Conservation (phyloP, 169 alveolate species). For the Cryptosporidium sp. region DNA sequence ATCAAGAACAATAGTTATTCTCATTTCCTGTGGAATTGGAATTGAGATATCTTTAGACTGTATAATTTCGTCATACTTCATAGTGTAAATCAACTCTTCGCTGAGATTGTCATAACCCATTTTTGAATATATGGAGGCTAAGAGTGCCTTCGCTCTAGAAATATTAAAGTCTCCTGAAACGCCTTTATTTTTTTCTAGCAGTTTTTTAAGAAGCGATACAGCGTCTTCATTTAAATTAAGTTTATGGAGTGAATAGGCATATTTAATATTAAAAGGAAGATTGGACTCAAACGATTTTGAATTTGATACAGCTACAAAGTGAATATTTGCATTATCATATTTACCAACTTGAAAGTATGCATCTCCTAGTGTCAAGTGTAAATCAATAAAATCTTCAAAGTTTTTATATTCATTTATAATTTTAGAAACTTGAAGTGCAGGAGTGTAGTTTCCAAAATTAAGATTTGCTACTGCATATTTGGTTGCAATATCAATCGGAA, state of each 20-base stretch:
- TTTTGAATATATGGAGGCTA: constrained; percentile 68
- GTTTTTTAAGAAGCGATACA: constrained; percentile 2
- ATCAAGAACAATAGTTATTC: constrained; percentile 42
- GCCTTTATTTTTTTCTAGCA: neutral
- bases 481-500: constrained; percentile 63
- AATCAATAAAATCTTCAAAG: constrained; percentile 33
- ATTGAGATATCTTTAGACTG: constrained; percentile 54
- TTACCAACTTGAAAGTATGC: constrained; percentile 58
- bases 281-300: neutral
- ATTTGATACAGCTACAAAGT: neutral
- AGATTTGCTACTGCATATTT: constrained; percentile 63
- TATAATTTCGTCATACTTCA: constrained; percentile 68
- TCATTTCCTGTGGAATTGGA: constrained; percentile 74
- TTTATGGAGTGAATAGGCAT: constrained; percentile 52
- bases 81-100: constrained; percentile 51
- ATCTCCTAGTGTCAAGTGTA: constrained; percentile 49
- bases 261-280: constrained; percentile 33
- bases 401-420: constrained; percentile 6
- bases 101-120: constrained; percentile 51
- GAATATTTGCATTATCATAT: constrained; percentile 31
- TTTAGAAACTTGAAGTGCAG: constrained; percentile 47
- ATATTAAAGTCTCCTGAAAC: constrained; percentile 21
- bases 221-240: constrained; percentile 40
- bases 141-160: constrained; percentile 50
- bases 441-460: constrained; percentile 17